A percentile compares a stretch with the other conserved stretches of the same genome.
Conservation (phyloP, 2,329 filamentous ascomycete species). For the Madurella mycetomatis region DNA sequence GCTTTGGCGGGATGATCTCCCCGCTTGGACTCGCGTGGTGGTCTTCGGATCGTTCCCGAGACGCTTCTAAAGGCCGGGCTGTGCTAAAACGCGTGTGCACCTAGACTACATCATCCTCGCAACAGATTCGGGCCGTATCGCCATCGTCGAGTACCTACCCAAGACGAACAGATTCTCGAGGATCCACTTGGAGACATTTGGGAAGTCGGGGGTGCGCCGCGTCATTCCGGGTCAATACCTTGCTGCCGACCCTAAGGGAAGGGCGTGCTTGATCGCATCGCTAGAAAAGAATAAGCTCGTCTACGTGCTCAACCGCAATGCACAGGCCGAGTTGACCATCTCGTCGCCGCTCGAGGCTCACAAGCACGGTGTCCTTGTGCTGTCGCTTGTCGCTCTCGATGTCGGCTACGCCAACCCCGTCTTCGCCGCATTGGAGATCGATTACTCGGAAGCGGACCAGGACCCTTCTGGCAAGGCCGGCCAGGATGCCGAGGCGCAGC, state of each 20-base stretch:
- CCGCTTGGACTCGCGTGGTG: constrained; percentile 15
- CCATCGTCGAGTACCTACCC: constrained; percentile 86
- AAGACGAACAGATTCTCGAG: constrained; percentile 82
- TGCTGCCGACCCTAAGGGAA: constrained; percentile 89
- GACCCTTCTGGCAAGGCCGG: constrained; percentile 82
- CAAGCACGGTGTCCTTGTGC: constrained; percentile 84
- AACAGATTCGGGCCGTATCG: constrained; percentile 91
- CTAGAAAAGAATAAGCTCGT: constrained; percentile 99
- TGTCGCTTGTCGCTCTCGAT: constrained; percentile 82
- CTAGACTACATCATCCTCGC: constrained; percentile 93
- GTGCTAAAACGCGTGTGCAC: constrained; percentile 27
- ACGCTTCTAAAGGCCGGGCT: constrained; percentile 22
- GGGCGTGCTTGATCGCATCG: constrained; percentile 89
- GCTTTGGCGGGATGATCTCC: constrained; percentile 20
- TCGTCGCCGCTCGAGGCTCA: constrained; percentile 96
- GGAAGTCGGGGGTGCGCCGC: constrained; percentile 90
- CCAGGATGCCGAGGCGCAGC: constrained; percentile 76
- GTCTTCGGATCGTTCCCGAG: constrained; percentile 10
- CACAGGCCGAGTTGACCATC: constrained; percentile 91
- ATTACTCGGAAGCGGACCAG: constrained; percentile 87
- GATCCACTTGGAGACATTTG: constrained; percentile 94
- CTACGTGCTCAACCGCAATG: constrained; percentile 94
- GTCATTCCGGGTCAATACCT: constrained; percentile 96
- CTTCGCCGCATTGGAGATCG: constrained; percentile 90
- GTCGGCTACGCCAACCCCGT: constrained; percentile 97